Conservation (phyloP, 306 rosid genomes). For the Cajanus cajan region DNA sequence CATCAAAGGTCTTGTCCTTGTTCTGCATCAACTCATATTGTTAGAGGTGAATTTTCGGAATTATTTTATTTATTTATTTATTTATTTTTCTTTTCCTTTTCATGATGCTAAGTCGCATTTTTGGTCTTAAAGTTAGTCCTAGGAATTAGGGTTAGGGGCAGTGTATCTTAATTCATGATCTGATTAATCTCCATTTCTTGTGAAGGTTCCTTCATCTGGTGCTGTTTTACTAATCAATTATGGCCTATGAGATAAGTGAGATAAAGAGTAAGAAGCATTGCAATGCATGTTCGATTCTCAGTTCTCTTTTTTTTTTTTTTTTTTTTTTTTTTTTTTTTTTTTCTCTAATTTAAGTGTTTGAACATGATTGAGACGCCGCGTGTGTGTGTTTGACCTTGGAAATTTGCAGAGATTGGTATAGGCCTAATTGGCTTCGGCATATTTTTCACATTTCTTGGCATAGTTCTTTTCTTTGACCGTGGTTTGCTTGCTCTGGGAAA, state of each 20-base stretch:
- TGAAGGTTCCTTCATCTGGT: slow-evolving; percentile 27
- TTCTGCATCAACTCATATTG: background rate
- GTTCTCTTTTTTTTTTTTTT: slow-evolving; percentile 5
- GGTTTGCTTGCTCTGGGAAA: slow-evolving; percentile 93
- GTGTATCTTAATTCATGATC: background rate
- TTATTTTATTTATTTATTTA: no score
- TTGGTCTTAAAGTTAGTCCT: background rate
- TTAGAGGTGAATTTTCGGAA: slow-evolving; percentile 6
- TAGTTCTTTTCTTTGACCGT: slow-evolving; percentile 81
- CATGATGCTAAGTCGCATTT: no score
- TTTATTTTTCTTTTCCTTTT: no score
- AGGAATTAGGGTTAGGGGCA: background rate
- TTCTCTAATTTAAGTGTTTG: background rate
- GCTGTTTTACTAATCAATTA: slow-evolving; percentile 26
- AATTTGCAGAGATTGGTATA: slow-evolving; percentile 76
- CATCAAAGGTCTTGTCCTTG: background rate
- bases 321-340: no score
- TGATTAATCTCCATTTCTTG: slow-evolving; percentile 20
- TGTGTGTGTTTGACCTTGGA: slow-evolving; percentile 24
- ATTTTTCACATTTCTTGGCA: slow-evolving; percentile 73
- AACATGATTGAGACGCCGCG: background rate
- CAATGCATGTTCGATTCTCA: background rate
- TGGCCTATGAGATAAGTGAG: slow-evolving; percentile 75
- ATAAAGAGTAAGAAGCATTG: slow-evolving; percentile 63
- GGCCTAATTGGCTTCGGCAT: slow-evolving; percentile 90